Evolutionary conservation across 2,329 filamentous ascomycete species (phyloP).

Genomic region (Dactylellina haptotyla): DNA sequence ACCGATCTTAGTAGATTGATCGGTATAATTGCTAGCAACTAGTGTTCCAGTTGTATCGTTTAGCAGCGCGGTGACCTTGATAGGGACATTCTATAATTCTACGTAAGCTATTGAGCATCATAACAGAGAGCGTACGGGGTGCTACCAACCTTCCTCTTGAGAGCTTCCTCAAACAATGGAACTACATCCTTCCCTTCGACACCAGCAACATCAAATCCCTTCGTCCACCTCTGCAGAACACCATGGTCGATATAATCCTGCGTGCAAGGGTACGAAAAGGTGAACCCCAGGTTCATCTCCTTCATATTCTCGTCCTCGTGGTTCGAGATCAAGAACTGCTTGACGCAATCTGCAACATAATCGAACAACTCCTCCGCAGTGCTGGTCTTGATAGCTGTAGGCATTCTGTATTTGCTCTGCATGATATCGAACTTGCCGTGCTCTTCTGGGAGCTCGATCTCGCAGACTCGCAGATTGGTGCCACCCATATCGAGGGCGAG

Average conservation of each 20-base stretch:
- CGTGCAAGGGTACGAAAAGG: slow-evolving; percentile 93
- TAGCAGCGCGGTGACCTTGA: slow-evolving; percentile 91
- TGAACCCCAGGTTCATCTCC: slow-evolving; percentile 85
- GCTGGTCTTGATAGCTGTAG: slow-evolving; percentile 88
- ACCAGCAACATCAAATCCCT: slow-evolving; percentile 92
- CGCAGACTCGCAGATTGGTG: slow-evolving; percentile 93
- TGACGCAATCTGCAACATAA: slow-evolving; percentile 90
- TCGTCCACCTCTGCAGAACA: slow-evolving; percentile 93
- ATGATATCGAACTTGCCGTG: slow-evolving; percentile 93
- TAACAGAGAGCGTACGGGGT: neutral
- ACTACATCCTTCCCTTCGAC: slow-evolving; percentile 92
- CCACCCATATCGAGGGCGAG: slow-evolving; percentile 95
- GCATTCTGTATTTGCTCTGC: slow-evolving; percentile 95
- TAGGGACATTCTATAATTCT: slow-evolving; percentile 77
- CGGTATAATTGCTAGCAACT: slow-evolving; percentile 97
- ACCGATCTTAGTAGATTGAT: slow-evolving; percentile 88
- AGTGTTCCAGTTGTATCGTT: slow-evolving; percentile 98
- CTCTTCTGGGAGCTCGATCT: slow-evolving; percentile 86
- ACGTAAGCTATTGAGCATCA: slow-evolving; percentile 50
- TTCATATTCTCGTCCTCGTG: slow-evolving; percentile 74
- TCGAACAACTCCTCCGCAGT: slow-evolving; percentile 89
- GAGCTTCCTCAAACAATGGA: slow-evolving; percentile 82
- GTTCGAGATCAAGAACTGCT: slow-evolving; percentile 89
- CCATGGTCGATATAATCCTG: slow-evolving; percentile 95
- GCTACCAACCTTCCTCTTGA: slow-evolving; percentile 72